Percentiles rank a stretch among this genome's conserved stretches.
These are phyloP conservation scores for Erucastrum elatum DNA, from an alignment of 345 rosid species.

Conservation along the genomic window DNA sequence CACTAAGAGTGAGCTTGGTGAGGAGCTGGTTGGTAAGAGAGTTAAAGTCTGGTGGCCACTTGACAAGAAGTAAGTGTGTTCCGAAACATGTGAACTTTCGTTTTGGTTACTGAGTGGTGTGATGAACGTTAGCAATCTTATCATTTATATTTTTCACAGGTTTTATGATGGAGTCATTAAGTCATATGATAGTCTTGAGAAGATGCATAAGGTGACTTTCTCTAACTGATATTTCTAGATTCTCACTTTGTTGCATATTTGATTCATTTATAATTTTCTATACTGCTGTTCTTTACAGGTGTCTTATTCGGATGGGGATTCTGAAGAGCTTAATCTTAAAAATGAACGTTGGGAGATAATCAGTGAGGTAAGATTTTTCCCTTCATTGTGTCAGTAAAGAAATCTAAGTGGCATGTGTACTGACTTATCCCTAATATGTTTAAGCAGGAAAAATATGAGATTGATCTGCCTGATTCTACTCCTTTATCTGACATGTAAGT, in stretches of 20 bases:
- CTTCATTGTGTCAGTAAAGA: no score
- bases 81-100: not conserved
- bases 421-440: slow-evolving; percentile 7
- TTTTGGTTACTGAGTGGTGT: not conserved
- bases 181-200: no score
- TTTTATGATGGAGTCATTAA: not conserved
- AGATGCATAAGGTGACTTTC: slow-evolving; percentile 35
- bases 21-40: no score
- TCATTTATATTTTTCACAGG: slow-evolving; percentile 43
- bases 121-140: slow-evolving; percentile 2
- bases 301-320: no score
- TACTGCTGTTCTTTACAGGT: not conserved
- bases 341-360: not conserved
- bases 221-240: not conserved
- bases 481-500: slow-evolving; percentile 52
- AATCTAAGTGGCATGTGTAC: not conserved
- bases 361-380: no score
- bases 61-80: slow-evolving; percentile 28
- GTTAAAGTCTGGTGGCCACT: no score
- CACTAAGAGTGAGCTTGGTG: no score
- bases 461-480: slow-evolving; percentile 34
- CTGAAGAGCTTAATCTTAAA: slow-evolving; percentile 26
- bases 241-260: slow-evolving; percentile 1
- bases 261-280: slow-evolving; percentile 1
- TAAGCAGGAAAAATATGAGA: slow-evolving; percentile 40